Evolutionary conservation across 345 rosid genomes (phyloP).

Genomic region (Angophora floribunda): DNA sequence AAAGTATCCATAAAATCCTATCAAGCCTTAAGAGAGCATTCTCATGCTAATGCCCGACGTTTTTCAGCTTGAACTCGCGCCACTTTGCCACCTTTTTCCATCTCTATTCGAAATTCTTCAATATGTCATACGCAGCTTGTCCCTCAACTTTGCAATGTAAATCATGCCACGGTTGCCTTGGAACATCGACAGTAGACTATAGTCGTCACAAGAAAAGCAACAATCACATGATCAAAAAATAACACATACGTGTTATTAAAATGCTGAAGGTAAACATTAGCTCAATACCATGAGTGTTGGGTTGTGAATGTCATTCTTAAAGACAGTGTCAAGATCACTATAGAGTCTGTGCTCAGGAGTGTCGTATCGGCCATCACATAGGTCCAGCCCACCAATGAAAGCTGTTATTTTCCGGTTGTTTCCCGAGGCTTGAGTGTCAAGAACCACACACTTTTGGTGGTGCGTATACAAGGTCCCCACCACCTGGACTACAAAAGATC

Average conservation of each 20-base stretch:
- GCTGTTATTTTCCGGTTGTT: constrained; percentile 47
- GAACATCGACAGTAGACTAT: constrained; percentile 27
- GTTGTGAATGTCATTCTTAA: constrained; percentile 42
- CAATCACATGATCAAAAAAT: background rate
- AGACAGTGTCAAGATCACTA: constrained; percentile 40
- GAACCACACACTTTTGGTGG: constrained; percentile 63
- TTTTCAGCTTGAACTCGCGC: constrained; percentile 39
- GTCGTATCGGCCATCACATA: constrained; percentile 68
- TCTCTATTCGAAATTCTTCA: constrained; percentile 56
- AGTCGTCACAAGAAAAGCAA: background rate
- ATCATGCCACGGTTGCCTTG: constrained; percentile 79
- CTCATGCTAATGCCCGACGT: constrained; percentile 34
- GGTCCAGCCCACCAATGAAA: constrained; percentile 59
- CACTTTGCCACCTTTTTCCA: constrained; percentile 48
- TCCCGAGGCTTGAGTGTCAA: constrained; percentile 47
- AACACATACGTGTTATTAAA: background rate
- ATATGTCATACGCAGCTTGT: constrained; percentile 59
- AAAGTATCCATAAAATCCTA: constrained; percentile 36
- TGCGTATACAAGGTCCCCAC: constrained; percentile 67
- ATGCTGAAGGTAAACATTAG: background rate
- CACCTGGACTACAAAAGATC: constrained; percentile 42
- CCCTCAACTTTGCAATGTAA: constrained; percentile 65
- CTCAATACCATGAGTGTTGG: constrained; percentile 48
- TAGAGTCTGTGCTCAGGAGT: constrained; percentile 59
- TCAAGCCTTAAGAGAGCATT: constrained; percentile 47